Percentiles rank a stretch among this genome's conserved stretches.
phyloP scores from a whole-genome alignment of 2,329 filamentous ascomycete species.

The Grosmannia penicillata region DNA sequence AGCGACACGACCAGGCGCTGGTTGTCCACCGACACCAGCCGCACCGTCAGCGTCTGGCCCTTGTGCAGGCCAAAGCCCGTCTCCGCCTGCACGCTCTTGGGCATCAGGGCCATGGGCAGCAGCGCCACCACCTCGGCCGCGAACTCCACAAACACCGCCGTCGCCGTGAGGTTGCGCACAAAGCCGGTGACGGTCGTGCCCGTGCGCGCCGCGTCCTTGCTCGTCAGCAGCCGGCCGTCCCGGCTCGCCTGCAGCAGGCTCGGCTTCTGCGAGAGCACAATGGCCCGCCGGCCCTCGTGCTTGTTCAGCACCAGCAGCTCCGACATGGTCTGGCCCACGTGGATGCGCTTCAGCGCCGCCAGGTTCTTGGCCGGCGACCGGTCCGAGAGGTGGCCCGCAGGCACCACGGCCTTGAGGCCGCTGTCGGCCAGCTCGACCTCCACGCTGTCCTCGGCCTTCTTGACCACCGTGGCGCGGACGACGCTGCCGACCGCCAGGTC shows the following conservation, averaged over 20 bases:
- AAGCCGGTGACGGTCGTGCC: constrained; percentile 62
- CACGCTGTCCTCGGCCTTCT: constrained; percentile 63
- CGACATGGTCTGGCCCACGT: constrained; percentile 67
- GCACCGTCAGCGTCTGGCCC: constrained; percentile 60
- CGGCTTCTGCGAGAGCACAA: constrained; percentile 70
- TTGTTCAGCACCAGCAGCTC: constrained; percentile 83
- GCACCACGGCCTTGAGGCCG: constrained; percentile 64
- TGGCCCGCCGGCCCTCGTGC: constrained; percentile 57
- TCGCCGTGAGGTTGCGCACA: constrained; percentile 68
- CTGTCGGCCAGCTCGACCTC: constrained; percentile 61
- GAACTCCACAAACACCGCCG: constrained; percentile 82
- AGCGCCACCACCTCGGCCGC: constrained; percentile 62
- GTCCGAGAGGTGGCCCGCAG: constrained; percentile 69
- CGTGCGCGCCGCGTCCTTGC: constrained; percentile 56
- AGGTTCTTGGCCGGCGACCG: constrained; percentile 66
- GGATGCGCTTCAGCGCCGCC: constrained; percentile 64
- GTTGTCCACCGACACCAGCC: constrained; percentile 57
- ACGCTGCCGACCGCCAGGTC: constrained; percentile 58
- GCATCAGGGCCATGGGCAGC: constrained; percentile 64
- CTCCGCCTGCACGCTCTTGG: constrained; percentile 50
- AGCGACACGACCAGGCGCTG: constrained; percentile 50
- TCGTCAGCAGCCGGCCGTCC: constrained; percentile 54
- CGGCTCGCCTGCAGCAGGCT: constrained; percentile 64
- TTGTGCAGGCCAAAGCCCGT: constrained; percentile 64
- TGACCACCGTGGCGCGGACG: constrained; percentile 65